phyloP scores from a whole-genome alignment of 2,329 filamentous ascomycete genomes.

The Talaromyces sp. region DNA sequence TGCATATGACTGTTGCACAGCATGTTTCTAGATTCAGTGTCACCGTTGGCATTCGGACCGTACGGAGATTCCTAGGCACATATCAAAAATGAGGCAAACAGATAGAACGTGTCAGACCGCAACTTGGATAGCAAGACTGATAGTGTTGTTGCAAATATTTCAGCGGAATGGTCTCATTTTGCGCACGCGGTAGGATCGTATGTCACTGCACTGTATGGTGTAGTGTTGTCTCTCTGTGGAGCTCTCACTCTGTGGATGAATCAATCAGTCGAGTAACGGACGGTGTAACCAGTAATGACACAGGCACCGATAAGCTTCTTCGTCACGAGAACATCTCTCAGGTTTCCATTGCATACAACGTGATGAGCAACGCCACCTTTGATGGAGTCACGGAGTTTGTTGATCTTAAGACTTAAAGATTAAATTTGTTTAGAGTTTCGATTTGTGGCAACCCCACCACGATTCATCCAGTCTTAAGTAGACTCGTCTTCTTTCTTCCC shows the following conservation, averaged over 20 bases:
- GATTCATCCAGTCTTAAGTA: constrained; percentile 6
- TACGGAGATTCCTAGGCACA: too few species aligned
- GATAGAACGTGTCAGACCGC: neutral
- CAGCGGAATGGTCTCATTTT: constrained; percentile 5
- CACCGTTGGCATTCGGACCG: neutral
- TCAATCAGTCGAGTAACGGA: neutral
- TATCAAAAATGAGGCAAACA: neutral
- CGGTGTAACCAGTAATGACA: neutral
- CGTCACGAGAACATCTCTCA: neutral
- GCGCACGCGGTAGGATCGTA: neutral
- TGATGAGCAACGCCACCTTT: neutral
- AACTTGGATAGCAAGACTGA: neutral
- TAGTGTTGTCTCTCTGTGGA: neutral
- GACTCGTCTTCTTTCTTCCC: neutral
- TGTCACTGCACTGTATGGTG: neutral
- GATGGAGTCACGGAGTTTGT: neutral
- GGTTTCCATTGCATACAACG: too few species aligned
- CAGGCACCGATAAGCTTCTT: neutral
- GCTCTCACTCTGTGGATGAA: too few species aligned
- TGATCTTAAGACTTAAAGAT: neutral
- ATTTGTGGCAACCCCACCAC: constrained; percentile 3
- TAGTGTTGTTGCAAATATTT: constrained; percentile 4
- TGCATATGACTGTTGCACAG: neutral
- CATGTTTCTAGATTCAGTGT: neutral
- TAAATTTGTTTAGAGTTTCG: constrained; percentile 1